Evolutionary conservation across 352 stramenopile species (phyloP).

Genomic region (Phytophthora idaei): DNA sequence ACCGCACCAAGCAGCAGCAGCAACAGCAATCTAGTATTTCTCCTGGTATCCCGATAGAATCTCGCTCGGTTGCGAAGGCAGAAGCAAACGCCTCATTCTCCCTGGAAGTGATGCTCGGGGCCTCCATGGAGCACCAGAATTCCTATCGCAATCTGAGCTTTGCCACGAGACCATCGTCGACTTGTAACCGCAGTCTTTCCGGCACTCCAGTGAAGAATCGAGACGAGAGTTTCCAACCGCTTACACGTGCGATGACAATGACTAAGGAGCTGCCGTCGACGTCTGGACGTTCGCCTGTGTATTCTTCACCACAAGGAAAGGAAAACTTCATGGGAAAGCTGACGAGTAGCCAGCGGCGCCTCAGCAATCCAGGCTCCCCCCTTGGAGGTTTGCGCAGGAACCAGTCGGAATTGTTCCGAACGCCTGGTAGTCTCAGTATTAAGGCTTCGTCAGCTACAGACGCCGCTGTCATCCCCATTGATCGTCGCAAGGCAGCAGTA

Average conservation of each 20-base stretch:
- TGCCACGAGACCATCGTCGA: slow-evolving; percentile 5
- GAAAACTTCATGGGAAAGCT: slow-evolving; percentile 12
- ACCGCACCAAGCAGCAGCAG: slow-evolving; percentile 11
- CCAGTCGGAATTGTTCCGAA: slow-evolving; percentile 43
- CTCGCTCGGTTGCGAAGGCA: slow-evolving; percentile 18
- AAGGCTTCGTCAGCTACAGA: slow-evolving; percentile 29
- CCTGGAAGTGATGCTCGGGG: slow-evolving; percentile 28
- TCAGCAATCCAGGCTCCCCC: slow-evolving; percentile 34
- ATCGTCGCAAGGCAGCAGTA: slow-evolving; percentile 23
- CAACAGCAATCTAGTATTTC: not conserved
- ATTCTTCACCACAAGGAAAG: slow-evolving; percentile 20
- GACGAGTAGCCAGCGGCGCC: slow-evolving; percentile 23
- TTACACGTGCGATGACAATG: slow-evolving; percentile 40
- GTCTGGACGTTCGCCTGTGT: slow-evolving; percentile 15
- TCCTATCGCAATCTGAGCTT: slow-evolving; percentile 18
- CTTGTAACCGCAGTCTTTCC: slow-evolving; percentile 16
- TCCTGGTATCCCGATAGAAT: slow-evolving; percentile 20
- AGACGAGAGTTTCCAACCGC: slow-evolving; percentile 33
- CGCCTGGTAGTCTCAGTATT: slow-evolving; percentile 27
- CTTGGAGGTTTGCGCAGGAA: slow-evolving; percentile 32
- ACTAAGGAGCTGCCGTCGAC: slow-evolving; percentile 26
- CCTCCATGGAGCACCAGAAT: slow-evolving; percentile 23
- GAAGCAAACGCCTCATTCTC: slow-evolving; percentile 24
- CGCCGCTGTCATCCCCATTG: slow-evolving; percentile 1
- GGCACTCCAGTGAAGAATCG: slow-evolving; percentile 30